Evolutionary conservation across 805 yeast species (phyloP), one percentile per base, ranked within the genome.

Genomic region (Kluyveromyces lactis): DNA sequence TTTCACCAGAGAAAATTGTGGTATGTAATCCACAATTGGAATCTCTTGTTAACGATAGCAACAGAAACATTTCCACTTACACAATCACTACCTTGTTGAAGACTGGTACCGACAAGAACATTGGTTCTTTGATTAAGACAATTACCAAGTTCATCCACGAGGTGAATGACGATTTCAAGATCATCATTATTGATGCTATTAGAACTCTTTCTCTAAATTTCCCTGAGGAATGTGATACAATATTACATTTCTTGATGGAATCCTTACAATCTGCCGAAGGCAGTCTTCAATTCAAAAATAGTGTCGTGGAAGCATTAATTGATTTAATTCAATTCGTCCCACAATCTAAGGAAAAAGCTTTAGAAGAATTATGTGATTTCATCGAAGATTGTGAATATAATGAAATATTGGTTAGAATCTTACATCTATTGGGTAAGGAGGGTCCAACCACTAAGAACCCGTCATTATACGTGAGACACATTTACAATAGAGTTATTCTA

Each of bases 321-420:
- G 97, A 90, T 60, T 73, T 92, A 62, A 85, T 92, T 51, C 81
- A 82, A 50, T 86, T 81, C 56, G 79, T 86, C 44, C 95, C 95
- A 16, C 78, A 71, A 47, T 86, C 94, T 11, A 77, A 85, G 54
- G 92, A 84, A 51, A 63, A 75, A 36, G 95, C 95, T 17, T 69
- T 92, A 55, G 86, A 84, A 65, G 81, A 81, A 61, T 72, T 92
- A 52, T 87, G 97, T 71, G 98, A 92, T 63, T 89, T 87, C 58
- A 92, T 92, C 53, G 98, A 92, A 66, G 98, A 92, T 69, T 92
- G 97, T 67, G 98, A 92, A 66, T 90, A 73, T 67, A 84, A 95
- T 23, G 96, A 87, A 64, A 77, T 92, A 45, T 77, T 94, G 19
- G 95, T 89, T n/a, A 77, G 97, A 57, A 81, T 92, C 42, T 72